phyloP scores from a whole-genome alignment of 352 stramenopile species.

The Pythium oligandrum region DNA sequence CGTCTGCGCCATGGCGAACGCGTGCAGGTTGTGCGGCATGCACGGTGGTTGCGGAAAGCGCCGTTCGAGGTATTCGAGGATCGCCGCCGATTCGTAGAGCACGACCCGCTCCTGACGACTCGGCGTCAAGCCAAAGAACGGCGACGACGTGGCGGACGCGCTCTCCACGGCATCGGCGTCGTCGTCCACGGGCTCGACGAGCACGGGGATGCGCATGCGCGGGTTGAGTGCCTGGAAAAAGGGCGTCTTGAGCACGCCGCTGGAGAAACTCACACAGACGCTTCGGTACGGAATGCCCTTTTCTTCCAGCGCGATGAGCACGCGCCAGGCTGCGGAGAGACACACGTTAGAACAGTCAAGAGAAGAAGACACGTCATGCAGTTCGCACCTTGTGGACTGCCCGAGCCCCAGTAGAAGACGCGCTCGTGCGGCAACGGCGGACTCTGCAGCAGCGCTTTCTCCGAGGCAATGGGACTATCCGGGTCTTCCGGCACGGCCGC shows the following conservation, averaged over 20 bases:
- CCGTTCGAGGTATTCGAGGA: slow-evolving; percentile 78
- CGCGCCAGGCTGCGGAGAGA: slow-evolving; percentile 55
- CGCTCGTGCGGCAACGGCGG: slow-evolving; percentile 63
- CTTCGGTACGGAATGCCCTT: slow-evolving; percentile 74
- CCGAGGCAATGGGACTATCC: slow-evolving; percentile 26
- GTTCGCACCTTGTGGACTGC: slow-evolving; percentile 66
- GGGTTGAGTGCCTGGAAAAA: slow-evolving; percentile 77
- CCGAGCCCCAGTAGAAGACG: slow-evolving; percentile 81
- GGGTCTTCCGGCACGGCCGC: background rate
- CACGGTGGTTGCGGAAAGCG: slow-evolving; percentile 42
- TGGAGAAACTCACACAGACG: slow-evolving; percentile 81
- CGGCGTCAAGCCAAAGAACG: slow-evolving; percentile 8
- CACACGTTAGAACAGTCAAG: background rate
- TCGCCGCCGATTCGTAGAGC: slow-evolving; percentile 76
- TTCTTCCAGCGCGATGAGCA: slow-evolving; percentile 76
- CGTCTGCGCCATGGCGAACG: slow-evolving; percentile 69
- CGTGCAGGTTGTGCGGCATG: slow-evolving; percentile 40
- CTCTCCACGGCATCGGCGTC: slow-evolving; percentile 1
- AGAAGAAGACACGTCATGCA: background rate
- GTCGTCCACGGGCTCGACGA: slow-evolving; percentile 56
- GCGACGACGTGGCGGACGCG: background rate
- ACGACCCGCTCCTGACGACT: slow-evolving; percentile 41
- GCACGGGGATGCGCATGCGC: slow-evolving; percentile 76
- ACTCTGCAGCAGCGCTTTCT: slow-evolving; percentile 51
- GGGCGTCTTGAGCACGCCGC: slow-evolving; percentile 72